A percentile compares a stretch with the other conserved stretches of the same genome.
Evolutionary conservation across 306 rosid genomes (phyloP).

Genomic region (Calophaca sinica): DNA sequence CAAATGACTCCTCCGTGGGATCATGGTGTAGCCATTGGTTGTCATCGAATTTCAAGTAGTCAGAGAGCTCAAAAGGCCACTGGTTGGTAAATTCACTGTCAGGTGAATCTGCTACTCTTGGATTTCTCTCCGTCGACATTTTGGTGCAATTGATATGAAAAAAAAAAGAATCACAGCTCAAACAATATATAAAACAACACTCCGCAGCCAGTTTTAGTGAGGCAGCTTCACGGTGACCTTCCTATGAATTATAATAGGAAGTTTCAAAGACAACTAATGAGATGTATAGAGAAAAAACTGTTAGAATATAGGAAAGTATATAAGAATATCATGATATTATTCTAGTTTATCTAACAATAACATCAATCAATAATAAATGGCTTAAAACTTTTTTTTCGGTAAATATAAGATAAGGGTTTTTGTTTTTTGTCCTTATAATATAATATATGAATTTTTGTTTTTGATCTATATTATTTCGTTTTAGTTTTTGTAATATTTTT

Average conservation of each 20-base stretch:
- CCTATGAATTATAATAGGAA: constrained; percentile 62
- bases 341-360: no score
- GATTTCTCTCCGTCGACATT: constrained; percentile 60
- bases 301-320: no score
- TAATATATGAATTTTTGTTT: no score
- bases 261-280: constrained; percentile 56
- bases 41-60: constrained; percentile 57
- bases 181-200: constrained; percentile 40
- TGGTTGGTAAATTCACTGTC: constrained; percentile 49
- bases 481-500: no score
- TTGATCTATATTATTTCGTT: no score
- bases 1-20: constrained; percentile 19
- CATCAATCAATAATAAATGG: no score
- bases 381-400: no score
- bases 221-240: constrained; percentile 71
- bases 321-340: no score
- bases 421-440: no score
- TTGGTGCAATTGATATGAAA: constrained; percentile 21
- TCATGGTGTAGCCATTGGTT: constrained; percentile 47
- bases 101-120: constrained; percentile 38
- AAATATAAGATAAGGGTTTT: no score
- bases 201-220: constrained; percentile 28
- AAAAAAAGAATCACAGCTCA: constrained; percentile 19
- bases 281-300: no score
- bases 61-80: constrained; percentile 59